These are phyloP conservation scores for Cardamine occulta DNA, from an alignment of 345 rosid species.

Conservation along the genomic window DNA sequence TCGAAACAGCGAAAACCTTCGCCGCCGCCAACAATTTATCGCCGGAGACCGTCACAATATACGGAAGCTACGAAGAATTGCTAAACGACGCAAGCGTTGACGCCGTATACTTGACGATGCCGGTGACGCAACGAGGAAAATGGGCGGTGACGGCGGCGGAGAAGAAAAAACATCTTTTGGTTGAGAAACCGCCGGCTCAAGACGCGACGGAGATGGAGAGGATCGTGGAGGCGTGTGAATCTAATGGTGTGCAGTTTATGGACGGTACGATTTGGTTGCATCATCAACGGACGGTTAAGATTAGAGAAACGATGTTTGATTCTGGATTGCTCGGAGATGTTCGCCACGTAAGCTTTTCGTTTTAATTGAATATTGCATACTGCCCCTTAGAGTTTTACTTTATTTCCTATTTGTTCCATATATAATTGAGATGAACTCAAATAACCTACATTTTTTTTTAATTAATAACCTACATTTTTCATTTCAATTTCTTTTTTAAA, in stretches of 20 bases:
- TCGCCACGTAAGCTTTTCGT: constrained; percentile 42
- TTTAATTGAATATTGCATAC: constrained; percentile 18
- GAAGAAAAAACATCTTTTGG: constrained; percentile 62
- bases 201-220: constrained; percentile 58
- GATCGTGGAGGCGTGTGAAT: constrained; percentile 62
- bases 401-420: constrained; percentile 1
- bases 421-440: background rate
- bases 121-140: constrained; percentile 52
- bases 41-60: constrained; percentile 44
- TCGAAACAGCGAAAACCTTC: constrained; percentile 59
- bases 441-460: background rate
- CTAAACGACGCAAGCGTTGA: constrained; percentile 59
- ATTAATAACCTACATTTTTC: background rate
- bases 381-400: constrained; percentile 18
- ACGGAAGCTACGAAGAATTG: constrained; percentile 64
- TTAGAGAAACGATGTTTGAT: constrained; percentile 55
- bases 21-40: constrained; percentile 51
- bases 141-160: constrained; percentile 67
- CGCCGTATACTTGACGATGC: constrained; percentile 67
- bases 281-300: constrained; percentile 63
- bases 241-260: constrained; percentile 76
- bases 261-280: constrained; percentile 81
- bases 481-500: no score
- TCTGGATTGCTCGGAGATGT: constrained; percentile 52
- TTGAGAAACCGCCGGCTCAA: constrained; percentile 71